Percentiles rank a stretch among this genome's conserved stretches.
Evolutionary conservation across 306 rosid genomes (phyloP).

Genomic region (Oxytropis ochrocephala): DNA sequence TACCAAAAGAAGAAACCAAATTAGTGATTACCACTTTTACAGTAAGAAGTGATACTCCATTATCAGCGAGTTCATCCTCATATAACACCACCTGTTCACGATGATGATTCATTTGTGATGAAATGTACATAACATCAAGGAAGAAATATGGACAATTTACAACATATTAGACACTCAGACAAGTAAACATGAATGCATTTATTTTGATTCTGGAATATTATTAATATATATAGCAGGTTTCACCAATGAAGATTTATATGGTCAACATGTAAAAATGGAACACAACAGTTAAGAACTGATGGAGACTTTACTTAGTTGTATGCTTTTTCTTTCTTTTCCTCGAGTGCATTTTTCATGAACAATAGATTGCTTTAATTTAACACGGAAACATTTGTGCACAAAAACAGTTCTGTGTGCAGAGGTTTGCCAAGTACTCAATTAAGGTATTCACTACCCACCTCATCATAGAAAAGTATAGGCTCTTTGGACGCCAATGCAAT

Average conservation of each 20-base stretch:
- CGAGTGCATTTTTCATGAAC: background rate
- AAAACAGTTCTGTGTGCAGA: background rate
- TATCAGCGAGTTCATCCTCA: slow-evolving; percentile 97
- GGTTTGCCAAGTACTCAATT: background rate
- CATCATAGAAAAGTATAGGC: slow-evolving; percentile 95
- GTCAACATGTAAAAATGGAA: background rate
- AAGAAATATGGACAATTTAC: slow-evolving; percentile 15
- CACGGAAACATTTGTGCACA: background rate
- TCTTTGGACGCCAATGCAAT: slow-evolving; percentile 78
- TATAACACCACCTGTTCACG: slow-evolving; percentile 75
- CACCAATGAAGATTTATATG: background rate
- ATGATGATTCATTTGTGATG: slow-evolving; percentile 20
- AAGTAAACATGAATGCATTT: background rate
- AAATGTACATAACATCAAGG: slow-evolving; percentile 10
- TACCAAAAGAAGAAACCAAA: slow-evolving; percentile 21
- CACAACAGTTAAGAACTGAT: background rate
- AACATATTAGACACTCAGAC: slow-evolving; percentile 2
- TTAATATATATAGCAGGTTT: slow-evolving; percentile 5
- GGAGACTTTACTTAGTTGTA: background rate
- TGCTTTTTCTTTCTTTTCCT: background rate
- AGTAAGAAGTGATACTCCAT: slow-evolving; percentile 86
- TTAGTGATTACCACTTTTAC: slow-evolving; percentile 76
- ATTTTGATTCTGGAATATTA: background rate
- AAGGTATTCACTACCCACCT: slow-evolving; percentile 49
- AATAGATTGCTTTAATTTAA: slow-evolving; percentile 16